A percentile compares a stretch with the other conserved stretches of the same genome.
phyloP scores from a whole-genome alignment of 441 rosid genomes.

The Gossypium trilobum region DNA sequence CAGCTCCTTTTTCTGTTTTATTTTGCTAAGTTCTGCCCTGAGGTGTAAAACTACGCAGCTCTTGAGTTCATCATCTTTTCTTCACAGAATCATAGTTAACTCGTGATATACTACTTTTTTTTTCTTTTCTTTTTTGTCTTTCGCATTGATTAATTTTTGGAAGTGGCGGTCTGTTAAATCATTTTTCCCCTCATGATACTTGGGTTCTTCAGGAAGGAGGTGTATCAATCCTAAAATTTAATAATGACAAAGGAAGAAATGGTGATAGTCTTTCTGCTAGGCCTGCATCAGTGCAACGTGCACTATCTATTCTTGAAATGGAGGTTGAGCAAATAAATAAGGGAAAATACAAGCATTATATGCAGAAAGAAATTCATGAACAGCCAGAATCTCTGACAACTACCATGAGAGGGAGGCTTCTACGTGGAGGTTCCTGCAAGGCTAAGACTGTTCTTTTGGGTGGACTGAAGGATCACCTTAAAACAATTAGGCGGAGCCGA shows the following conservation, averaged over 20 bases:
- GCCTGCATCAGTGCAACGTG: constrained; percentile 83
- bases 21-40: not conserved
- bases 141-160: not conserved
- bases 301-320: constrained; percentile 85
- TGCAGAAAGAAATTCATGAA: constrained; percentile 97
- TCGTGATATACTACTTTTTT: not conserved
- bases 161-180: not conserved
- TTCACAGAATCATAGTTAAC: not conserved
- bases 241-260: constrained; percentile 47
- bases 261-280: constrained; percentile 38
- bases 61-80: not conserved
- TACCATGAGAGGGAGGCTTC: constrained; percentile 93
- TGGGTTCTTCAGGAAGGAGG: constrained; percentile 63
- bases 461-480: constrained; percentile 91
- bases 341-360: constrained; percentile 77
- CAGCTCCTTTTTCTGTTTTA: not conserved
- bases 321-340: constrained; percentile 96
- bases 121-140: not conserved
- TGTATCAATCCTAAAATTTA: constrained; percentile 71
- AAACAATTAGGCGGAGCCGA: constrained; percentile 75
- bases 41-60: not conserved
- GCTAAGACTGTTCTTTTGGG: constrained; percentile 78
- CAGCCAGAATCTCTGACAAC: constrained; percentile 95
- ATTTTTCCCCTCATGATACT: not conserved
- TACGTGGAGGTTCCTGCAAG: constrained; percentile 78